phyloP scores from a whole-genome alignment of 306 rosid species.

The Echinosophora koreensis region DNA sequence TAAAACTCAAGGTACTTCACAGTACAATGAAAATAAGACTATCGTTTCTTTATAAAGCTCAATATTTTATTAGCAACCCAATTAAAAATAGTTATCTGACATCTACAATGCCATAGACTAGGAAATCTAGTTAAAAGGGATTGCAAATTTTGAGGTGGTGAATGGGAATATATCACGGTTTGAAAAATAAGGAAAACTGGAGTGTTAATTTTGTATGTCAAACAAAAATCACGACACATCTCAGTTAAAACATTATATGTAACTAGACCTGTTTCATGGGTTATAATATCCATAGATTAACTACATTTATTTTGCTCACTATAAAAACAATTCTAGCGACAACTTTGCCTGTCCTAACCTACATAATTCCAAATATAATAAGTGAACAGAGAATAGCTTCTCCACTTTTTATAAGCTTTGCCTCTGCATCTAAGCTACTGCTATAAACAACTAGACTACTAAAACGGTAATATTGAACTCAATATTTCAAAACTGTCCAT shows the following conservation, averaged over 20 bases:
- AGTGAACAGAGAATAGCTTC: slow-evolving; percentile 29
- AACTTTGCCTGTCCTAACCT: slow-evolving; percentile 6
- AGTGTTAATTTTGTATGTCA: not conserved
- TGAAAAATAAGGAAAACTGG: slow-evolving; percentile 19
- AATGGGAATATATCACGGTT: slow-evolving; percentile 1
- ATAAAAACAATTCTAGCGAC: not conserved
- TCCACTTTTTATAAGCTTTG: not conserved
- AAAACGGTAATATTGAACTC: not conserved
- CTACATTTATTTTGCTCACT: slow-evolving; percentile 8
- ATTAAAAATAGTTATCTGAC: slow-evolving; percentile 10
- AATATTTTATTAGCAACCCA: slow-evolving; percentile 4
- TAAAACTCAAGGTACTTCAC: not conserved
- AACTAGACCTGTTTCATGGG: slow-evolving; percentile 19
- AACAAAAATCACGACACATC: not conserved
- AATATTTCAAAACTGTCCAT: not conserved
- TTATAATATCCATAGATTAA: not conserved
- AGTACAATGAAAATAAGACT: slow-evolving; percentile 22
- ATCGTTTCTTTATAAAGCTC: not conserved
- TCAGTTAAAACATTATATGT: slow-evolving; percentile 4
- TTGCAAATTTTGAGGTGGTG: not conserved
- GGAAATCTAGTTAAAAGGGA: slow-evolving; percentile 6
- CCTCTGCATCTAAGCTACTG: slow-evolving; percentile 22
- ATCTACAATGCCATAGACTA: not conserved
- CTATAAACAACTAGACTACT: slow-evolving; percentile 15
- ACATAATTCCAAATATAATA: slow-evolving; percentile 1